A percentile compares a stretch with the other conserved stretches of the same genome.
These are phyloP conservation scores for Chimonanthus praecox DNA, from an alignment of 164 flowering plant species.

Conservation along the genomic window DNA sequence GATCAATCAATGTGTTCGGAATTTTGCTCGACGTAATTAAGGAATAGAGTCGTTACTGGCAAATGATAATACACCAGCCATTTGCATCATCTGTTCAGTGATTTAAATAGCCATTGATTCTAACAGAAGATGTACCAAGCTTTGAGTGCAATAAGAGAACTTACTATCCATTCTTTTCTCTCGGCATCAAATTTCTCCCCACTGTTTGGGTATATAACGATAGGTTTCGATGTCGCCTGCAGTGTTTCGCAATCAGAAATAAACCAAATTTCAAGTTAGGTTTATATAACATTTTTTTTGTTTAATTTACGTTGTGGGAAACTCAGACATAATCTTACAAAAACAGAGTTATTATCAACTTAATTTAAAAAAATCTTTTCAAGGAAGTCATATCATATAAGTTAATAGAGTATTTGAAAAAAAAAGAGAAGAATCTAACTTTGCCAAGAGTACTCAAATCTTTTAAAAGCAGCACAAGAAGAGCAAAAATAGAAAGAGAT, in stretches of 20 bases:
- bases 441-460: no score
- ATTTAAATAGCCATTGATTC: no score
- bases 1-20: not conserved
- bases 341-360: not conserved
- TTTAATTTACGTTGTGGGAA: not conserved
- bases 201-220: constrained; percentile 84
- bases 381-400: no score
- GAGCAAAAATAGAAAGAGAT: not conserved
- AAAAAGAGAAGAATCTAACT: not conserved
- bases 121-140: not conserved
- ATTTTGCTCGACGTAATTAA: no score
- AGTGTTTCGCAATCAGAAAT: not conserved
- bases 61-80: no score
- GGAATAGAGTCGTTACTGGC: no score
- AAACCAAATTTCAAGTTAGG: not conserved
- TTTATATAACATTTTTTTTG: no score
- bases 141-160: constrained; percentile 14
- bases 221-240: constrained; percentile 76
- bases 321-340: not conserved
- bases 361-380: no score
- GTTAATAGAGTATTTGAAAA: not conserved
- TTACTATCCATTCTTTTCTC: constrained; percentile 78
- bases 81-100: no score
- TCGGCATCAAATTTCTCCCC: constrained; percentile 80
- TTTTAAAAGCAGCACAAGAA: no score